phyloP scores from a whole-genome alignment of 148 eudicot genomes.

The Chenopodium quinoa region DNA sequence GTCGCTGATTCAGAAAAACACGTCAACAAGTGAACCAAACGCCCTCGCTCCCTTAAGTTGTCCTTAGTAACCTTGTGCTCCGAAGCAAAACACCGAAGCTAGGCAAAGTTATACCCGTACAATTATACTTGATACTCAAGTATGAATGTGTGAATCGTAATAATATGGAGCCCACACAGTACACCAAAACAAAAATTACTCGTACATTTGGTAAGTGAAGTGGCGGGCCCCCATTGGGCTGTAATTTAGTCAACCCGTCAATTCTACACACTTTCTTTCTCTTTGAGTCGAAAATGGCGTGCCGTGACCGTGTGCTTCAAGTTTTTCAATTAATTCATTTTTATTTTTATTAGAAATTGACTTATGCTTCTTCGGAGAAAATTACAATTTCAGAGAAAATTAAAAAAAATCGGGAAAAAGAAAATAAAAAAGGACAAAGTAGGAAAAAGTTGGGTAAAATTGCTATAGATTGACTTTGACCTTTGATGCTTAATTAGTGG shows the following conservation, averaged over 20 bases:
- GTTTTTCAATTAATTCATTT: neutral
- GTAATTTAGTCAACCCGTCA: conserved; percentile 12
- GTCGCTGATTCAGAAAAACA: too few species aligned
- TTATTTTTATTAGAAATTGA: neutral
- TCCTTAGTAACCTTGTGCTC: neutral
- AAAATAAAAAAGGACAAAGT: neutral
- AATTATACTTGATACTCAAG: too few species aligned
- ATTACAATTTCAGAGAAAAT: neutral
- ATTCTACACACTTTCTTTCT: neutral
- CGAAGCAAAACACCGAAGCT: conserved; percentile 6
- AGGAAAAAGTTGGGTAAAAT: too few species aligned
- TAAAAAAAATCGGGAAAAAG: neutral
- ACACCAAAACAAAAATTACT: neutral
- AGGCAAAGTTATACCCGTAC: neutral
- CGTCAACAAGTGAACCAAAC: too few species aligned
- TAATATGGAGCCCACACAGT: neutral
- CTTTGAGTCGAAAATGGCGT: conserved; percentile 17
- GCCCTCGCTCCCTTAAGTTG: too few species aligned
- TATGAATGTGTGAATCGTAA: too few species aligned
- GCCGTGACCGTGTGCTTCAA: conserved; percentile 19
- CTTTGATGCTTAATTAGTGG: neutral
- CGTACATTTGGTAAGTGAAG: neutral
- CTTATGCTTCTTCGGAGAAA: neutral
- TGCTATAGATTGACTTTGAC: conserved; percentile 11
- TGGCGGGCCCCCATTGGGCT: conserved; percentile 14